Evolutionary conservation across 768 basidiomycete species (phyloP).

Genomic region (Lactarius quietus): DNA sequence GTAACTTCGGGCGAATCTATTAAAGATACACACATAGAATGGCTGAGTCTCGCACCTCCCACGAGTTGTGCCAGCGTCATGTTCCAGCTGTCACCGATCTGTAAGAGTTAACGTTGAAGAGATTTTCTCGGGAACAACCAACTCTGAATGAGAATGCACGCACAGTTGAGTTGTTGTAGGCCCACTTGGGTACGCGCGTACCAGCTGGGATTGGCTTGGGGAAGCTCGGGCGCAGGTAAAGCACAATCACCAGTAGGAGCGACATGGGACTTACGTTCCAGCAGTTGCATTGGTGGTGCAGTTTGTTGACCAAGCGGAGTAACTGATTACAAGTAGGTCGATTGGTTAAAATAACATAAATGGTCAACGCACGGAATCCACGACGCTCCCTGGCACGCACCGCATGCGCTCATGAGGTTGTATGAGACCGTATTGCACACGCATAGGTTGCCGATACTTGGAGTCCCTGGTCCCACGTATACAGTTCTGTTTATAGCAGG

Average conservation of each 20-base stretch:
- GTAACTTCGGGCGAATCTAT: too few species aligned
- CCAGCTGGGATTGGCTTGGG: conserved; percentile 36
- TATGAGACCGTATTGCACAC: conserved; percentile 31
- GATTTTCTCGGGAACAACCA: neutral
- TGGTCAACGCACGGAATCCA: conserved; percentile 19
- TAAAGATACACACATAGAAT: too few species aligned
- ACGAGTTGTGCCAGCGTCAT: neutral
- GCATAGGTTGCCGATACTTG: conserved; percentile 22
- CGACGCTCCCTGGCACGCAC: conserved; percentile 26
- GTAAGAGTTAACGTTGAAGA: neutral
- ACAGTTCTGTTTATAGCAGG: neutral
- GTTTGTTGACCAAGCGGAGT: conserved; percentile 14
- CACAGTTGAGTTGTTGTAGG: conserved; percentile 46
- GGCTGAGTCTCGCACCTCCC: neutral
- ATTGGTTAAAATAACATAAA: neutral
- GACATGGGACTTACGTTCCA: conserved; percentile 13
- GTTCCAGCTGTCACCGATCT: conserved; percentile 17
- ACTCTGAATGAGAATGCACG: conserved; percentile 5
- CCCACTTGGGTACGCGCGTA: conserved; percentile 48
- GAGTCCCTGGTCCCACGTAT: conserved; percentile 10
- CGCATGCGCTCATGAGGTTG: conserved; percentile 30
- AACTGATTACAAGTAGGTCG: conserved; percentile 2
- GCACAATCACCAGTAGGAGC: neutral
- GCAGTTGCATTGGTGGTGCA: neutral
- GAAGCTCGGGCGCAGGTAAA: conserved; percentile 5